phyloP scores from a whole-genome alignment of 2,329 filamentous ascomycete genomes.

The Microascus cirrosus region DNA sequence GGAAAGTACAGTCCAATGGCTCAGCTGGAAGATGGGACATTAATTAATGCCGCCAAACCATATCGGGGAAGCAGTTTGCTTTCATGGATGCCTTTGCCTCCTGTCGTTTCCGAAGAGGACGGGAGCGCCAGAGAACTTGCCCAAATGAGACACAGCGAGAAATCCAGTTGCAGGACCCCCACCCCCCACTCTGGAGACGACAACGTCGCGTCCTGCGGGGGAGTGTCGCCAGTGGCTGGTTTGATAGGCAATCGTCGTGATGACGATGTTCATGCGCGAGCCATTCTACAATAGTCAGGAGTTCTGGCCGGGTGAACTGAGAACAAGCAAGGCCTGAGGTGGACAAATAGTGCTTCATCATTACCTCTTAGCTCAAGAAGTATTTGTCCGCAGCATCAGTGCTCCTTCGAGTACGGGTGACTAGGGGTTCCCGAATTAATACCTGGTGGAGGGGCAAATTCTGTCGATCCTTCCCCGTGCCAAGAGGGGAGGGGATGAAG shows the following conservation, averaged over 20 bases:
- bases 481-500: not conserved
- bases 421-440: not conserved
- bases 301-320: not conserved
- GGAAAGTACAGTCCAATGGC: not conserved
- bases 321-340: not conserved
- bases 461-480: not conserved
- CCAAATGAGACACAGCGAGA: not conserved
- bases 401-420: not conserved
- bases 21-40: not conserved
- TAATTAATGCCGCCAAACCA: not conserved
- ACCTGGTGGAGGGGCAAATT: not conserved
- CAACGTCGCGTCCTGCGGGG: no score
- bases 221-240: not conserved
- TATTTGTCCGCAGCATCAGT: not conserved
- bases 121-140: not conserved
- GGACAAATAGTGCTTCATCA: not conserved
- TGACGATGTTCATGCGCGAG: not conserved
- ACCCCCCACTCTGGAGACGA: no score
- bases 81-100: not conserved
- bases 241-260: not conserved
- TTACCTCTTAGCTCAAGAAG: not conserved
- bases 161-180: not conserved
- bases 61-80: not conserved
- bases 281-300: not conserved
- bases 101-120: not conserved